A percentile compares a stretch with the other conserved stretches of the same genome.
These are phyloP conservation scores for Nelumbo lutea DNA, from an alignment of 164 flowering plant genomes.

Conservation along the genomic window DNA sequence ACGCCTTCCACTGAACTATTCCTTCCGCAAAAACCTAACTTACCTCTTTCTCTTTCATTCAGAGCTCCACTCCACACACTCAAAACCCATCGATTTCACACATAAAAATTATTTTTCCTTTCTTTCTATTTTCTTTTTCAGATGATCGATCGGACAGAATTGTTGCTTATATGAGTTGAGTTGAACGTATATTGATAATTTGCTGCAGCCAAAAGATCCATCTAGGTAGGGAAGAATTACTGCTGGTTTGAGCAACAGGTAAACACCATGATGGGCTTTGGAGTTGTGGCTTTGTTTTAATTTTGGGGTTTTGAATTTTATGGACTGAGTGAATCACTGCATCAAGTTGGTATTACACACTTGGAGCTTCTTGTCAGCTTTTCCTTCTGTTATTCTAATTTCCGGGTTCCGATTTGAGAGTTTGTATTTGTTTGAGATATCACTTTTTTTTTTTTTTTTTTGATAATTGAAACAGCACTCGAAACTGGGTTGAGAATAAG, in stretches of 20 bases:
- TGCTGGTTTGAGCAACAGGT: not conserved
- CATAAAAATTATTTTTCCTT: not conserved
- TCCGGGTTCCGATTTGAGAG: not conserved
- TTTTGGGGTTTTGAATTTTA: too few relatives aligned
- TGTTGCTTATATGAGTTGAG: not conserved
- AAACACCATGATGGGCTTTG: not conserved
- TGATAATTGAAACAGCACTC: too few relatives aligned
- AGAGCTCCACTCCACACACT: constrained; percentile 4
- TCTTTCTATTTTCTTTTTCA: not conserved
- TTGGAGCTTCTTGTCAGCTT: not conserved
- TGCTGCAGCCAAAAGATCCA: not conserved
- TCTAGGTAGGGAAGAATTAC: not conserved
- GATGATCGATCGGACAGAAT: not conserved
- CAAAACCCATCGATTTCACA: constrained; percentile 1
- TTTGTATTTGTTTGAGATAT: not conserved
- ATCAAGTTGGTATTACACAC: not conserved
- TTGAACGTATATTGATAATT: not conserved
- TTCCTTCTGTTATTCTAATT: not conserved
- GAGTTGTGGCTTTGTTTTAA: not conserved
- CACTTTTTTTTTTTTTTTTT: too few relatives aligned
- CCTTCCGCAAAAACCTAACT: too few relatives aligned
- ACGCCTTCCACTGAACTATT: not conserved
- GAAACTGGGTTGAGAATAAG: not conserved
- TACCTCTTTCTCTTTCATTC: not conserved
- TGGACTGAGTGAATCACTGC: not conserved